Base-by-base conservation (phyloP, 805 yeast genomes). In the Alloascoidea africana region DNA sequence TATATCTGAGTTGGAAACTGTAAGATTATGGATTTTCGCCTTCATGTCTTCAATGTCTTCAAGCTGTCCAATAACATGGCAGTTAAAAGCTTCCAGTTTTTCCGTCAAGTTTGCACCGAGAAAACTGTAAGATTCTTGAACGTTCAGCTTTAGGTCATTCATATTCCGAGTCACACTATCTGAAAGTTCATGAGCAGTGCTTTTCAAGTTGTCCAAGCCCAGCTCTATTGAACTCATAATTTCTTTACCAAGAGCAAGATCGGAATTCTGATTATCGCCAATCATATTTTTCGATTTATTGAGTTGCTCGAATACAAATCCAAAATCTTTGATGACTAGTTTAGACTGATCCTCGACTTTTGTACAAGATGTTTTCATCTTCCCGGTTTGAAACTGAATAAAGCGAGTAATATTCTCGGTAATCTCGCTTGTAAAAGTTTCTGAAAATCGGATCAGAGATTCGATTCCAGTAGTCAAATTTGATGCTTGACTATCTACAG, bases 401-500 rank as follows among this genome's bases (percentile, higher is more conserved):
- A 23, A 23, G 8, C 30, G 8, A 8, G 8, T n/a, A 23, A 23
- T 23, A 23, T 23, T 23, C n/a, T 23, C 30, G n/a, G 8, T 8
- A 23, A 23, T 23, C n/a, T 23, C 30, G n/a, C 13, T 23, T 23
- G 30, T 8, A 23, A 23, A 23, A 8, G 30, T 23, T 8, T 23
- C 30, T 23, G 30, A 8, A 8, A 23, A 23, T 23, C n/a, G 8
- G n/a, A 23, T 8, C n/a, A 23, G n/a, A 8, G 30, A 23, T 8
- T 23, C 13, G 30, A 23, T 23, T 23, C 30, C 30, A 23, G 8
- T 23, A 23, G 8, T 23, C n/a, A 23, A 23, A 8, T 8, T 23
- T 8, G 8, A 8, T 8, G 13, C n/a, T 23, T 23, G 30, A 54
- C n/a, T 23, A 23, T 23, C n/a, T 8, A 23, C n/a, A 8, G 30